These are phyloP conservation scores for Malassezia restricta DNA, from an alignment of 1,284 basidiomycete species.

Conservation along the genomic window DNA sequence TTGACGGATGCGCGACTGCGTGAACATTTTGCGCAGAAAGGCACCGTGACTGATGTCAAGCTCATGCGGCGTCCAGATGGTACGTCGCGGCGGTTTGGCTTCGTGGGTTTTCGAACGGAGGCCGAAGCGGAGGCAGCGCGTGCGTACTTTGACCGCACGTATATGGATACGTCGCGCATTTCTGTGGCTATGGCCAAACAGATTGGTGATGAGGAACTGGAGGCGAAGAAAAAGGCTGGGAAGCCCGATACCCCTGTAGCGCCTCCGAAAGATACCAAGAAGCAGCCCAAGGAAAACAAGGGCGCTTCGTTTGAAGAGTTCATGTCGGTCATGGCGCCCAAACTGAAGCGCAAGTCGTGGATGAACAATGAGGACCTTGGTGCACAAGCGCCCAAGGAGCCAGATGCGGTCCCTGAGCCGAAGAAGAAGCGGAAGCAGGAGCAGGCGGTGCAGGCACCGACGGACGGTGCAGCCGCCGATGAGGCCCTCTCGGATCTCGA, in stretches of 20 bases:
- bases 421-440: constrained; percentile 16
- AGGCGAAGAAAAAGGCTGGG: neutral
- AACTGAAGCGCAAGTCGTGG: constrained; percentile 38
- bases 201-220: constrained; percentile 26
- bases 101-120: constrained; percentile 75
- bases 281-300: constrained; percentile 13
- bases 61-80: constrained; percentile 67
- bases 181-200: constrained; percentile 63
- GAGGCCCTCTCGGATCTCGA: constrained; percentile 44
- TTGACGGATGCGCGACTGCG: constrained; percentile 59
- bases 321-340: constrained; percentile 40
- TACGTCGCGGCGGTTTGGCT: constrained; percentile 74
- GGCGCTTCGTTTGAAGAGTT: constrained; percentile 39
- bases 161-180: constrained; percentile 53
- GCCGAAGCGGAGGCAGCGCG: constrained; percentile 64
- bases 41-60: constrained; percentile 69
- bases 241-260: neutral
- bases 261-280: neutral
- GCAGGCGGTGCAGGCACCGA: constrained; percentile 12
- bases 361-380: constrained; percentile 33
- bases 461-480: constrained; percentile 28
- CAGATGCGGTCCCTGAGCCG: constrained; percentile 11
- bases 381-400: constrained; percentile 17
- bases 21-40: constrained; percentile 54
- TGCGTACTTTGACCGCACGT: constrained; percentile 76